Evolutionary conservation across 2,329 filamentous ascomycete genomes (phyloP), one percentile per base, ranked within the genome.

Genomic region (Aphanoascus verrucosus): DNA sequence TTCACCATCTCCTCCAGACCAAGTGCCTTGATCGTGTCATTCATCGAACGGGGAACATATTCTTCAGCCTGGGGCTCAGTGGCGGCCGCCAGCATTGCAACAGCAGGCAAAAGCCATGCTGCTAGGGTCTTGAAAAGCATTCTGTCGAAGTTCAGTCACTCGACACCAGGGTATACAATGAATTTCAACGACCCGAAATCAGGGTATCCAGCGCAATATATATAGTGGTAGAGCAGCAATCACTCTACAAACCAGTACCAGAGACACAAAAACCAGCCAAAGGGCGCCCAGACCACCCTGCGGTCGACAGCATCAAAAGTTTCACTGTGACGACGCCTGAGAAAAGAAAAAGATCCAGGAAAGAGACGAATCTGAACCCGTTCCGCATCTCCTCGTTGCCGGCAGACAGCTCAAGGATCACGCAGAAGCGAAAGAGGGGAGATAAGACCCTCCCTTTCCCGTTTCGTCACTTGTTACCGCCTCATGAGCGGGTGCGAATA

Each of bases 11-110:
- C 44, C 12, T 51, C 50, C 41, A 53, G 28, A 5, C 35, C 47
- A 8, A 56, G n/a, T 1, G 35, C 38, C 12, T 43, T 42, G 12
- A 54, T 35, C 32, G 46, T 53, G 17, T 48, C 47, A 11, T 53
- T 23, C 20, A 56, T 43, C 11, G 55, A 23, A 12, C 23, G 51
- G 34, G 45, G 46, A 41, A 28, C 42, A 40, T 53, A 54, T 3
- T 32, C 17, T 35, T 47, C 32, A 20, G 32, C 1, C 19, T 12
- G 41, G 19, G 20, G 20, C 6, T 32, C 15, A 17, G 20, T 14
- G 7, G 34, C 34, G 12, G 41, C 19, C 20, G 38, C 38, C 34
- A 35, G 12, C 32, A 40, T 15, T 11, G 42, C 17, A 14, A 19
- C 17, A 12, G 42, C 20, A 31, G 43, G 35, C 32, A 45, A 11